Base-by-base conservation (phyloP, 176 grass and related monocot genomes). In the barley (Hordeum vulgare) region DNA sequence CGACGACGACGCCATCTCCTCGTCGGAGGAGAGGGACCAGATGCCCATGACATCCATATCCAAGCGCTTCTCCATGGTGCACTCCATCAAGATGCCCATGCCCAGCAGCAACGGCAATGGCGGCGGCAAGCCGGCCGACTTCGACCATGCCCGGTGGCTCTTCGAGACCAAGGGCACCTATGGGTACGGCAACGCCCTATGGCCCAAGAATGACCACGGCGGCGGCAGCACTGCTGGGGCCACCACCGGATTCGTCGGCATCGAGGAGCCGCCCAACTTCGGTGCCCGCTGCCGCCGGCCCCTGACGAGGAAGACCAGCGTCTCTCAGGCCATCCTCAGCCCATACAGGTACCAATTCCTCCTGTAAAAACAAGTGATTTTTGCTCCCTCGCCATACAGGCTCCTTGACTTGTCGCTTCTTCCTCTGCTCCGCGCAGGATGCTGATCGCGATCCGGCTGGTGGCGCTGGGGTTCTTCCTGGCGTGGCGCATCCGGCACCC, bases 141-240 rank as follows among this genome's bases (percentile, higher is more conserved):
- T 99, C 68, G 96, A 99, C 70, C 96, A 99, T 49, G 81, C 89
- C 8, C 75, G 93, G 11, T 99, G 96, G 96, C 88, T 99, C 29
- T 99, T 96, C 73, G 96, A 99, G 93, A 99, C 96, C 6, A 99
- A 99, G 74, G 96, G 96, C 12, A 99, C 96, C 13, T 99, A 99
- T 21, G 93, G 96, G 10, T 99, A 99, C 47, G 96, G 96, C 21
- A 99, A 96, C 41, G 96, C 93, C 0, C 88, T 99, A 18, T 99
- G 96, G 96, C 96, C 93, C 2, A 99, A 93, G 87, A 89, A 94
- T 17, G 89, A 81, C 0, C 72, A 68, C 34, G 58, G 41, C 8
- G 73, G 62, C 11, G 72, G 77, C 0, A 76, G 67, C 12, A 75
- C 42, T 11, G 77, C 11, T 7, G 86, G 79, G 2, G 71, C 59